Conservation (phyloP, 768 basidiomycete genomes). For the Tylopilus rubrobrunneus region DNA sequence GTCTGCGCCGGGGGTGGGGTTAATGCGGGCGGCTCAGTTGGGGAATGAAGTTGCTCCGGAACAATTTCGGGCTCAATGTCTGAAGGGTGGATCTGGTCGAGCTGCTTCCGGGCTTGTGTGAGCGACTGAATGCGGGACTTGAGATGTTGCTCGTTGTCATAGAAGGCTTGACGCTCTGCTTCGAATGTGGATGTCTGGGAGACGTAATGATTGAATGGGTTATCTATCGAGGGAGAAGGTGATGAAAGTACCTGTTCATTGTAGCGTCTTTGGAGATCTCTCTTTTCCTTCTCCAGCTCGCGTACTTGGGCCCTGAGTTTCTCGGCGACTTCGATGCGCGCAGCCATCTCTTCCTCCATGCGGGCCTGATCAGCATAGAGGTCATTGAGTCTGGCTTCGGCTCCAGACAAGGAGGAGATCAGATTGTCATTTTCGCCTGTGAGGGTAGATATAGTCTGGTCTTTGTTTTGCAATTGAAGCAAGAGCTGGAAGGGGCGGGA, state of each 20-base stretch:
- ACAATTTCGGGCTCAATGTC: slow-evolving; percentile 40
- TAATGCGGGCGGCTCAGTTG: slow-evolving; percentile 20
- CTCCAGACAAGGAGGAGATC: slow-evolving; percentile 57
- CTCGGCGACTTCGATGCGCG: slow-evolving; percentile 78
- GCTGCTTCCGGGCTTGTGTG: slow-evolving; percentile 58
- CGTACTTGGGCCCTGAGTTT: slow-evolving; percentile 78
- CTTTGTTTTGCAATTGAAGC: slow-evolving; percentile 74
- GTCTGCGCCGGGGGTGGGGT: slow-evolving; percentile 38
- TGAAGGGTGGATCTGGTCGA: slow-evolving; percentile 34
- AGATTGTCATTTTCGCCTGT: slow-evolving; percentile 63
- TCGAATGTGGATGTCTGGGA: slow-evolving; percentile 80
- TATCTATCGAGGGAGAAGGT: slow-evolving; percentile 14
- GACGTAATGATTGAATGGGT: slow-evolving; percentile 8
- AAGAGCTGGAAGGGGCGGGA: slow-evolving; percentile 51
- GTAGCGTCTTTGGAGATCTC: slow-evolving; percentile 77
- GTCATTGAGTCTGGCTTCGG: slow-evolving; percentile 73
- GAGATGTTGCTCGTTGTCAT: slow-evolving; percentile 91
- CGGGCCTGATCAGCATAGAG: slow-evolving; percentile 79
- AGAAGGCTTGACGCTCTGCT: slow-evolving; percentile 87
- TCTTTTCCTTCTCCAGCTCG: slow-evolving; percentile 85
- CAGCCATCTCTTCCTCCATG: slow-evolving; percentile 76
- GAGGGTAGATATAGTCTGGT: slow-evolving; percentile 59
- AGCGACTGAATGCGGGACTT: slow-evolving; percentile 87
- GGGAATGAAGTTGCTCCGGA: slow-evolving; percentile 32
- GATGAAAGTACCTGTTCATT: slow-evolving; percentile 69